These are phyloP conservation scores for Umbelopsis ramanniana DNA, from an alignment of 192 early-diverging fungal species.

Conservation along the genomic window DNA sequence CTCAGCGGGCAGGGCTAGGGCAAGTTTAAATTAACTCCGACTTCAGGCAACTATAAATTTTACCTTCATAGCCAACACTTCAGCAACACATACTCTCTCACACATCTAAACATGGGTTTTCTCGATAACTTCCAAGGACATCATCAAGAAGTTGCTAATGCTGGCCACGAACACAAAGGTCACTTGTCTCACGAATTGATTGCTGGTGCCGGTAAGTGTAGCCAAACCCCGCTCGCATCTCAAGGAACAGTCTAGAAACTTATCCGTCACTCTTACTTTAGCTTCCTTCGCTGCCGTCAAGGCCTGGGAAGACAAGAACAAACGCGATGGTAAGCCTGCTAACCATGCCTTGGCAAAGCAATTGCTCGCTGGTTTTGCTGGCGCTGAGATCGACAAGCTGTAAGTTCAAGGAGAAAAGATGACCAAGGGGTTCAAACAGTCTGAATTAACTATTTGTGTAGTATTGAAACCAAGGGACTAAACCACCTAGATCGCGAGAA, in stretches of 20 bases:
- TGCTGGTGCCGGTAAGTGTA: constrained; percentile 33
- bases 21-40: no score
- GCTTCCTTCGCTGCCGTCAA: constrained; percentile 39
- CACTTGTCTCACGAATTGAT: constrained; percentile 41
- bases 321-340: constrained; percentile 32
- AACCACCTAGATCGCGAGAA: constrained; percentile 52
- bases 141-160: constrained; percentile 27
- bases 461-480: constrained; percentile 52
- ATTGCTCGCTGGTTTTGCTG: constrained; percentile 44
- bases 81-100: no score
- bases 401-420: not conserved
- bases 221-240: no score
- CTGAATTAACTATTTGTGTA: not conserved
- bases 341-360: constrained; percentile 47
- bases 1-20: no score
- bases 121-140: constrained; percentile 8
- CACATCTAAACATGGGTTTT: no score
- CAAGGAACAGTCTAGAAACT: no score
- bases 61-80: no score
- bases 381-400: constrained; percentile 44
- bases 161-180: constrained; percentile 28
- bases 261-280: no score
- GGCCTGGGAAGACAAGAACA: constrained; percentile 35
- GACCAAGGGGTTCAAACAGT: not conserved
- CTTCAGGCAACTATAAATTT: no score